Conservation (phyloP, 1,139 yeast species). For the Pichia sp. region DNA sequence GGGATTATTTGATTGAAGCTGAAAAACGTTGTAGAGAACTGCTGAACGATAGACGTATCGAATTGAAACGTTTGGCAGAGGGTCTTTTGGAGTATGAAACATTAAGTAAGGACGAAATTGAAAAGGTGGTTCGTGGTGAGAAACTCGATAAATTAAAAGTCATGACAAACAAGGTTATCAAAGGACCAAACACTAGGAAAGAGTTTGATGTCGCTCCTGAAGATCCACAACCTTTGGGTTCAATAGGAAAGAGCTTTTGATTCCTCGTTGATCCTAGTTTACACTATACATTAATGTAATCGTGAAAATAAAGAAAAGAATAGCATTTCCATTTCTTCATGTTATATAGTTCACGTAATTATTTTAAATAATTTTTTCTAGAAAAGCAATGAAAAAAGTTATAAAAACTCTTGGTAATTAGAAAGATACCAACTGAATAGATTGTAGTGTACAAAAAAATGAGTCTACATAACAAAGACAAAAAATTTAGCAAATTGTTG, state of each 20-base stretch:
- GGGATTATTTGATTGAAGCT: conserved; percentile 65
- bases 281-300: neutral
- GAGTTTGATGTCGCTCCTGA: conserved; percentile 34
- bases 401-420: neutral
- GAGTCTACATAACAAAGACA: neutral
- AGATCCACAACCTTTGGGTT: conserved; percentile 23
- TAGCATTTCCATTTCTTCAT: neutral
- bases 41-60: conserved; percentile 58
- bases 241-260: conserved; percentile 5
- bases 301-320: neutral
- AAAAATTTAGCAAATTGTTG: neutral
- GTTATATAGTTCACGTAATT: conserved; percentile 8
- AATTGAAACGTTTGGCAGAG: conserved; percentile 82
- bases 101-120: conserved; percentile 86
- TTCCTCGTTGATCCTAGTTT: neutral
- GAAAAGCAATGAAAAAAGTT: neutral
- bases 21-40: conserved; percentile 75
- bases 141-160: conserved; percentile 61
- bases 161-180: conserved; percentile 74
- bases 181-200: conserved; percentile 34
- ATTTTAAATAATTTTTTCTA: neutral
- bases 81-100: conserved; percentile 96
- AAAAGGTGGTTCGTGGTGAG: conserved; percentile 77
- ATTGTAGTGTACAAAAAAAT: too few species aligned
- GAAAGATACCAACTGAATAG: too few species aligned